phyloP scores from a whole-genome alignment of 176 grass and related monocot species.

The Sorghum bicolor region DNA sequence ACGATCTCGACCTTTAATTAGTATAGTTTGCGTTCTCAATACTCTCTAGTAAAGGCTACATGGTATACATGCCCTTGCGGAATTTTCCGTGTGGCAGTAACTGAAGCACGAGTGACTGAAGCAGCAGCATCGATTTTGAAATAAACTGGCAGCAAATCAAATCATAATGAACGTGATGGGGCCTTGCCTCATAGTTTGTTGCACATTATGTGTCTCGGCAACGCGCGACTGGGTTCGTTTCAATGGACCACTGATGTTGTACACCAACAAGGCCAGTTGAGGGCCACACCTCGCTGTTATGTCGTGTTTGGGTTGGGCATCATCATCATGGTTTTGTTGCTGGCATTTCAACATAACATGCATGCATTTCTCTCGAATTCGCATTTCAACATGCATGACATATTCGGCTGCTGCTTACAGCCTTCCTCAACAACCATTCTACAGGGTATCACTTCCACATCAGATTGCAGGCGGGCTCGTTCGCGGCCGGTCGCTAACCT shows the following conservation, averaged over 20 bases:
- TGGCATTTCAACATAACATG: neutral
- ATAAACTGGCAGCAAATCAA: neutral
- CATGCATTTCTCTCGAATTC: neutral
- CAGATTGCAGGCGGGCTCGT: too few relatives aligned
- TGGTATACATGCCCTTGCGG: too few relatives aligned
- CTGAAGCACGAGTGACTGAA: neutral
- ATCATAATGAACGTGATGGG: neutral
- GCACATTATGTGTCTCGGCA: slow-evolving; percentile 8
- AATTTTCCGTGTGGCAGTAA: too few relatives aligned
- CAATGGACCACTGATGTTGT: slow-evolving; percentile 10
- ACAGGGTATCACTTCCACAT: too few relatives aligned
- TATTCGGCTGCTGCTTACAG: too few relatives aligned
- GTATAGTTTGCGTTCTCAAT: too few relatives aligned
- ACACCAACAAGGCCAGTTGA: neutral
- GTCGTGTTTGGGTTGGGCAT: neutral
- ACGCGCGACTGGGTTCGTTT: neutral
- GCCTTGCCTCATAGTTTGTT: neutral
- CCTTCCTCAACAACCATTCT: too few relatives aligned
- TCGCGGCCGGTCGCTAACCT: too few relatives aligned
- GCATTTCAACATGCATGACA: too few relatives aligned
- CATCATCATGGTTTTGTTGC: neutral
- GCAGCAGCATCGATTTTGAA: neutral
- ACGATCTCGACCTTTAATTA: too few relatives aligned
- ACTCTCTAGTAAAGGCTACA: too few relatives aligned
- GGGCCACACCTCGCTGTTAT: neutral